Evolutionary conservation across 305 asterid genomes (phyloP), one percentile per base, ranked within the genome.

Genomic region (Fraxinus dipetala): DNA sequence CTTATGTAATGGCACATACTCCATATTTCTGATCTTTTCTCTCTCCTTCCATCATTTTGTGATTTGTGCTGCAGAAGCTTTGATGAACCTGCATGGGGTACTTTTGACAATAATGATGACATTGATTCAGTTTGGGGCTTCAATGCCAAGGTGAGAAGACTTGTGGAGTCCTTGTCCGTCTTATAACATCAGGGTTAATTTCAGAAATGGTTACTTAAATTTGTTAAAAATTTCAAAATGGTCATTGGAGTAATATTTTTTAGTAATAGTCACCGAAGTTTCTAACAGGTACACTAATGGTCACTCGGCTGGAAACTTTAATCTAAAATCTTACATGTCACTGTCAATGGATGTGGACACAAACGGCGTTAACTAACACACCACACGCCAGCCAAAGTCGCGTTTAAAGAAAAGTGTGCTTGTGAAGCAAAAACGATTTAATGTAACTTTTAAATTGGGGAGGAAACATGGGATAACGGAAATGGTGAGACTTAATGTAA

Each of bases 101-200:
- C 88, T 78, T 96, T 93, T 74, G 97, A 93, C 91, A 90, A 91
- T 84, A 92, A 90, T 69, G 98, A 96, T 83, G 98, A 96, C 87
- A 85, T 93, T 72, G 98, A 96, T 87, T 96, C 99, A 26, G 98
- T 94, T 31, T 96, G 99, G 99, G 99, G 98, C 87, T 94, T 96
- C 89, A 87, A 84, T 85, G 84, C 94, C 31, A 96, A 96, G 97
- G 98, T 89, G 87, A 84, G 95, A 79, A 67, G 73, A 24, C 18
- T 65, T 65, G 16, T 65, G 73, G 73, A 9, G 70, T 76, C 79
- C 70, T 35, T 74, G 36, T 34, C 56, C 65, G 16, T 48, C 18
- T 48, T 48, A 14, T 48, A 43, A 10, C 54, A 43, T 10, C 54
- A 11, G 54, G 16, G 54, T 43, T 10, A 43, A 2, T 11, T 43